Percentiles rank a stretch among this genome's conserved stretches.
Conservation (phyloP, 139 green algal species). For the Monoraphidium neglectum region DNA sequence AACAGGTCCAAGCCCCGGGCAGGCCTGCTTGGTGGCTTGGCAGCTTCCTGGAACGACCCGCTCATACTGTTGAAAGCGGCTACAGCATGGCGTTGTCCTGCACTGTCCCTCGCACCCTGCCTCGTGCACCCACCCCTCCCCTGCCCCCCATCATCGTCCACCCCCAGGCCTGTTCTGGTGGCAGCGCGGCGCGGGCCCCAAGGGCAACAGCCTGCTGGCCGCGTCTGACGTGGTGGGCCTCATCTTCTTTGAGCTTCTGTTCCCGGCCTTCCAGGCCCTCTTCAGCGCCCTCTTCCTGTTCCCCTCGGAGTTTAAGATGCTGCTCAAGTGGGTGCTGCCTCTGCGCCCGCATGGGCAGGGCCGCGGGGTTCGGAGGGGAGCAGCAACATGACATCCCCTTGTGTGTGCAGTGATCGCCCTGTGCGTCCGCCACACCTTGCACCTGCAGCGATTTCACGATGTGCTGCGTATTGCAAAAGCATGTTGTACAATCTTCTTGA, state of each 20-base stretch:
- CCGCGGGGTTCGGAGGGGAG: neutral
- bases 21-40: too few relatives aligned
- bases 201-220: slow-evolving; percentile 18
- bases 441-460: too few relatives aligned
- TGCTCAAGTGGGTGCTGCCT: slow-evolving; percentile 2
- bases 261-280: slow-evolving; percentile 52
- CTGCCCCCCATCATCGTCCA: too few relatives aligned
- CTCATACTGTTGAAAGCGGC: too few relatives aligned
- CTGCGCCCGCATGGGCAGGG: neutral
- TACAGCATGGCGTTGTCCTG: neutral
- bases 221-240: slow-evolving; percentile 53
- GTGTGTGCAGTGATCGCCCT: neutral
- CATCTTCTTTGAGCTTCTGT: slow-evolving; percentile 67
- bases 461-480: too few relatives aligned
- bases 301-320: slow-evolving; percentile 50
- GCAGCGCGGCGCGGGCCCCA: slow-evolving; percentile 36
- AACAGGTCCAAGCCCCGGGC: too few relatives aligned
- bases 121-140: too few relatives aligned
- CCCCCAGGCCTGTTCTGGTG: slow-evolving; percentile 68
- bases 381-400: neutral
- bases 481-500: too few relatives aligned
- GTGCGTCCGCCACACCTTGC: neutral
- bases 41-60: too few relatives aligned
- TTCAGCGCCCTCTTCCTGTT: slow-evolving; percentile 62
- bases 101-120: slow-evolving; percentile 12